These are phyloP conservation scores for Aspergillus taichungensis DNA, from an alignment of 495 filamentous ascomycete genomes.

Conservation along the genomic window DNA sequence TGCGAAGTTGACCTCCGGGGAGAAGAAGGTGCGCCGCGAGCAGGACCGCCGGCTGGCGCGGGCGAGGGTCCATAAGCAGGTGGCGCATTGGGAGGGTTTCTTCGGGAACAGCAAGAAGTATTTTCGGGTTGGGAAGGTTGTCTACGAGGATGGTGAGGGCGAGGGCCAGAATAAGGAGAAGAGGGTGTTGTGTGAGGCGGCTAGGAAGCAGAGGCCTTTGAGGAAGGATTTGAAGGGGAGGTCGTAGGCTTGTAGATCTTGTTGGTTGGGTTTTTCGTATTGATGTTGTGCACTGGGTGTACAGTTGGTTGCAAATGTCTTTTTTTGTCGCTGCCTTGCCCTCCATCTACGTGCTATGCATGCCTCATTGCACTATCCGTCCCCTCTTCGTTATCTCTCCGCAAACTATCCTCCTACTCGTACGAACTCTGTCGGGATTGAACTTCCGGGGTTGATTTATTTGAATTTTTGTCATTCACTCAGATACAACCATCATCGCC, in stretches of 20 bases:
- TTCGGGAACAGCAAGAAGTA: slow-evolving; percentile 73
- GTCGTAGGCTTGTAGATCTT: background rate
- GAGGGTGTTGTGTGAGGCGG: slow-evolving; percentile 40
- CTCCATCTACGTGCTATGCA: too few species aligned
- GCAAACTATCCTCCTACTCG: too few species aligned
- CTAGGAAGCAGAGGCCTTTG: slow-evolving; percentile 34
- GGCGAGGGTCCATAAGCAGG: slow-evolving; percentile 33
- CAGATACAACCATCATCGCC: slow-evolving; percentile 27
- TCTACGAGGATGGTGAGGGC: slow-evolving; percentile 21
- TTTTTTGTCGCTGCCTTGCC: background rate
- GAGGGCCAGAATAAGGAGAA: slow-evolving; percentile 19
- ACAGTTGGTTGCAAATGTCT: background rate
- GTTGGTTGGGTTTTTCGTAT: background rate
- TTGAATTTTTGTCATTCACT: background rate
- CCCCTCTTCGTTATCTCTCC: too few species aligned
- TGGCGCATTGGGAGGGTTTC: slow-evolving; percentile 48
- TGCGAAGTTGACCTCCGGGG: slow-evolving; percentile 35
- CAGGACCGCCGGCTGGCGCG: slow-evolving; percentile 39
- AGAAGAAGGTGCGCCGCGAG: slow-evolving; percentile 48
- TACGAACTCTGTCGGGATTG: too few species aligned
- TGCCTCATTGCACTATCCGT: too few species aligned
- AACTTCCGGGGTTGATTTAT: too few species aligned
- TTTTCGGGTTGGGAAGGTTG: slow-evolving; percentile 59
- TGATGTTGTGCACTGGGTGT: background rate
- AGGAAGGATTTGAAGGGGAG: slow-evolving; percentile 17